Evolutionary conservation across 768 basidiomycete species (phyloP).

Genomic region (Lactarius sanguifluus): DNA sequence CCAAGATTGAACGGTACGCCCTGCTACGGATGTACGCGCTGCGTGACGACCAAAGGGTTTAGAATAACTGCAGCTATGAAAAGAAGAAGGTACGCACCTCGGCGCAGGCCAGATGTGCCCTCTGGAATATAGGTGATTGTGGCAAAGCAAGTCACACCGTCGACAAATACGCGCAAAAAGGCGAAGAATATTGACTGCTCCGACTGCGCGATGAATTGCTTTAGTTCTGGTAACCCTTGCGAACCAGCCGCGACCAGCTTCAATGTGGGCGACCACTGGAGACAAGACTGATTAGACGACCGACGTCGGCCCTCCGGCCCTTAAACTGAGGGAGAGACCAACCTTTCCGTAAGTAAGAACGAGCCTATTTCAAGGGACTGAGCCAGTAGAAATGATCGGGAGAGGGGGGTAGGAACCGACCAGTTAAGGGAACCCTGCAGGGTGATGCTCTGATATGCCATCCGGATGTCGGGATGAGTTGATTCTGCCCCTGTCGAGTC

Average conservation of each 20-base stretch:
- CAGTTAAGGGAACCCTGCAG: slow-evolving; percentile 26
- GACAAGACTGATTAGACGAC: background rate
- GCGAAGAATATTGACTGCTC: slow-evolving; percentile 24
- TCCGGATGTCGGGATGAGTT: slow-evolving; percentile 21
- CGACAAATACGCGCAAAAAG: slow-evolving; percentile 18
- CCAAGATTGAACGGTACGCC: slow-evolving; percentile 28
- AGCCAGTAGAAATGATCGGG: background rate
- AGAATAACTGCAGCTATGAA: background rate
- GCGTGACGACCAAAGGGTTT: background rate
- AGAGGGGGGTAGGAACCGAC: background rate
- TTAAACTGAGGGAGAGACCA: background rate
- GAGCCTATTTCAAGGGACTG: slow-evolving; percentile 13
- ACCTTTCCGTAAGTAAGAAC: slow-evolving; percentile 27
- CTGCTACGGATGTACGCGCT: slow-evolving; percentile 25
- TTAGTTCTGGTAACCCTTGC: slow-evolving; percentile 25
- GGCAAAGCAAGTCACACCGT: slow-evolving; percentile 11
- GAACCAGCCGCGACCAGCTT: slow-evolving; percentile 26
- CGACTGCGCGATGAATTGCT: slow-evolving; percentile 7
- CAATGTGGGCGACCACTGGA: slow-evolving; percentile 27
- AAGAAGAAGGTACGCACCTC: slow-evolving; percentile 11
- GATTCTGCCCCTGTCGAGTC: slow-evolving; percentile 11
- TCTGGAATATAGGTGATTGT: slow-evolving; percentile 28
- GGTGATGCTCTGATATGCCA: slow-evolving; percentile 22
- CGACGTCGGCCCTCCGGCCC: background rate
- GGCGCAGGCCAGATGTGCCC: slow-evolving; percentile 23